Evolutionary conservation across 2,329 filamentous ascomycete species (phyloP).

Genomic region (Tetracladium maxilliforme): DNA sequence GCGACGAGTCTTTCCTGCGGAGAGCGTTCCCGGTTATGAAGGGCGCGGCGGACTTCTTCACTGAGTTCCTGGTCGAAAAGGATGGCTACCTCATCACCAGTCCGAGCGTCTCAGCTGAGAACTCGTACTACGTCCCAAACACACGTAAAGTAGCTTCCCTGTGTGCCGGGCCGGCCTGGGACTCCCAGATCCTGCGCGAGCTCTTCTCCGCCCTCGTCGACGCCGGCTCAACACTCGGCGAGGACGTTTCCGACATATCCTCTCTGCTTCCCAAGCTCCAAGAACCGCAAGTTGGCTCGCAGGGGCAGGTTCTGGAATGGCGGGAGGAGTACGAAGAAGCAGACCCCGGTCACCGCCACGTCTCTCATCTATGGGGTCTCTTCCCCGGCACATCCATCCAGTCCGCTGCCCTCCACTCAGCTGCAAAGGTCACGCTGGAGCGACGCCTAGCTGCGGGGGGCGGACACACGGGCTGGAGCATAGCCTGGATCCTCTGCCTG

Average conservation of each 20-base stretch:
- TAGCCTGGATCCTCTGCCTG: constrained; percentile 28
- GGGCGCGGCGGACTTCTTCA: constrained; percentile 15
- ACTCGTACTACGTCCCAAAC: constrained; percentile 11
- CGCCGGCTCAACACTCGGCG: constrained; percentile 4
- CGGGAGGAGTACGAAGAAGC: constrained; percentile 18
- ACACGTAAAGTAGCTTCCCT: constrained; percentile 14
- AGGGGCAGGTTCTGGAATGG: constrained; percentile 26
- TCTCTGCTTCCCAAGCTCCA: constrained; percentile 9
- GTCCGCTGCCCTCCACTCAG: constrained; percentile 13
- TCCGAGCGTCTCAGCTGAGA: constrained; percentile 22
- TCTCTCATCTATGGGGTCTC: constrained; percentile 26
- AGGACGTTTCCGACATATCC: constrained; percentile 17
- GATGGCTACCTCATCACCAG: constrained; percentile 15
- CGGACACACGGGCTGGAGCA: constrained; percentile 30
- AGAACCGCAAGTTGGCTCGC: constrained; percentile 8
- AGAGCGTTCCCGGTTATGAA: constrained; percentile 13
- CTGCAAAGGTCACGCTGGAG: constrained; percentile 13
- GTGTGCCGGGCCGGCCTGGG: constrained; percentile 28
- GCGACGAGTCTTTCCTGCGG: constrained; percentile 13
- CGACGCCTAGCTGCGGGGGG: constrained; percentile 21
- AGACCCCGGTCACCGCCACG: constrained; percentile 27
- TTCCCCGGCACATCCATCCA: constrained; percentile 23
- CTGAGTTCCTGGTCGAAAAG: constrained; percentile 17
- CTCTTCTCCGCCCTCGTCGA: constrained; percentile 17
- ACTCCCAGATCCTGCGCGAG: constrained; percentile 25